Evolutionary conservation across 2,329 filamentous ascomycete species (phyloP), one percentile per base, ranked within the genome.

Genomic region (Nemania serpens): DNA sequence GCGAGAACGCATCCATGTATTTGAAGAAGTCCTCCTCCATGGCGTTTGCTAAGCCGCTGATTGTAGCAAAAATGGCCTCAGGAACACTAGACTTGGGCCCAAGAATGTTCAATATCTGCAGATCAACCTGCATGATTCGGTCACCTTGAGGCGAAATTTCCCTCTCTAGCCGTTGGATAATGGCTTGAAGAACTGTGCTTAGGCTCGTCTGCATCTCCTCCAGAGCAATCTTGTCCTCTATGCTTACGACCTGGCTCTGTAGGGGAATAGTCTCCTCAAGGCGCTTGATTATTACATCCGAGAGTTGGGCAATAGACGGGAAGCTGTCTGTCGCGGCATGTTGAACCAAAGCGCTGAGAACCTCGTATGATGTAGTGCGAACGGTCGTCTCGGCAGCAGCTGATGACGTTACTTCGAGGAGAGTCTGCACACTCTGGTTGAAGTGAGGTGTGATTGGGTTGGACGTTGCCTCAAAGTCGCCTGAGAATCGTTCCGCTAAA

Each of bases 121-220:
- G 85, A 58, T 95, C 83, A 52, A 90, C 86, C 70, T 92, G 87
- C 94, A 99, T 99, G 76, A 98, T 96, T 66, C 90, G 89, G 75
- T 99, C 93, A 58, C 93, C 91, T 75, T 94, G 91, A 15, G 94
- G 93, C 64, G 88, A 86, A 68, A 99, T 91, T 75, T 98, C 94
- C 75, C 89, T 89, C 77, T 98, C 95, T 25, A 99, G 83, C 59
- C 95, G 89, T 76, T 92, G 89, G 63, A 98, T 89, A 73, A 98
- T 97, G 50, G 92, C 89, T 78, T 97, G 88, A 51, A 98, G 82
- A 42, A 98, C 95, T 55, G 91, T 96, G 75, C 89, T 90, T 72
- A 99, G 83, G 76, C 93, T 97, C 53, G 93, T 97, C 80, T 98
- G 95, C 86, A 99, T 96, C 78, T 99, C 95, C 75, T 98, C 93